These are phyloP conservation scores for Flaveria bidentis DNA, from an alignment of 129 eudicot genomes.

Conservation along the genomic window DNA sequence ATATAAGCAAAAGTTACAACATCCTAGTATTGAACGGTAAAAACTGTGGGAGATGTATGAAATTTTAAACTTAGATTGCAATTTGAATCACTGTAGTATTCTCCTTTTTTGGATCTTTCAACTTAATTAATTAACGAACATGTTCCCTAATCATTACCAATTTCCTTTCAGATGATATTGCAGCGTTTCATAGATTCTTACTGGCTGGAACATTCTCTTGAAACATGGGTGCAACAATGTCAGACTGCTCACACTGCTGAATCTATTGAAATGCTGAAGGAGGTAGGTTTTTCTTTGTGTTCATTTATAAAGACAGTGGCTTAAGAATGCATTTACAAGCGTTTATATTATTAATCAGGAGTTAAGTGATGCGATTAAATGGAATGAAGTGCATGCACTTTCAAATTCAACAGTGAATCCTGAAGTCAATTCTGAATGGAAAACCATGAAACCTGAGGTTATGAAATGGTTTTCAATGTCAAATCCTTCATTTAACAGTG, in stretches of 20 bases:
- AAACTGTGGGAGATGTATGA: neutral
- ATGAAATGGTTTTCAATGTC: conserved; percentile 76
- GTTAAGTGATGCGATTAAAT: conserved; percentile 65
- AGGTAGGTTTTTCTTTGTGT: conserved; percentile 43
- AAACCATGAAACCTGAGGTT: conserved; percentile 72
- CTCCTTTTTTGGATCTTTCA: conserved; percentile 14
- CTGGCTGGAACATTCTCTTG: conserved; percentile 66
- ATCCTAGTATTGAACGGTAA: conserved; percentile 6
- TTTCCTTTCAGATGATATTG: conserved; percentile 70
- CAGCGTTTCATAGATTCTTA: conserved; percentile 45
- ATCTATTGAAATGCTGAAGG: conserved; percentile 73
- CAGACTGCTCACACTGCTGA: conserved; percentile 76
- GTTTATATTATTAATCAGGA: conserved; percentile 50
- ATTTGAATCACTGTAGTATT: neutral
- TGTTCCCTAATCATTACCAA: conserved; percentile 7
- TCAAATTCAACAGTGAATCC: conserved; percentile 39
- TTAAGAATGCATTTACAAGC: neutral
- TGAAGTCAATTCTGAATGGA: conserved; percentile 66
- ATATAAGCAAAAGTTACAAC: neutral
- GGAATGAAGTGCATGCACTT: conserved; percentile 68
- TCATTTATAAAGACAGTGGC: neutral
- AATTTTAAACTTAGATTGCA: conserved; percentile 13
- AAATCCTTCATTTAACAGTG: conserved; percentile 42
- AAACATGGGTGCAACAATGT: conserved; percentile 73
- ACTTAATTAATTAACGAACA: neutral